A percentile compares a stretch with the other conserved stretches of the same genome.
phyloP scores from a whole-genome alignment of 2,329 filamentous ascomycete species.

The Alternaria gansuensis region DNA sequence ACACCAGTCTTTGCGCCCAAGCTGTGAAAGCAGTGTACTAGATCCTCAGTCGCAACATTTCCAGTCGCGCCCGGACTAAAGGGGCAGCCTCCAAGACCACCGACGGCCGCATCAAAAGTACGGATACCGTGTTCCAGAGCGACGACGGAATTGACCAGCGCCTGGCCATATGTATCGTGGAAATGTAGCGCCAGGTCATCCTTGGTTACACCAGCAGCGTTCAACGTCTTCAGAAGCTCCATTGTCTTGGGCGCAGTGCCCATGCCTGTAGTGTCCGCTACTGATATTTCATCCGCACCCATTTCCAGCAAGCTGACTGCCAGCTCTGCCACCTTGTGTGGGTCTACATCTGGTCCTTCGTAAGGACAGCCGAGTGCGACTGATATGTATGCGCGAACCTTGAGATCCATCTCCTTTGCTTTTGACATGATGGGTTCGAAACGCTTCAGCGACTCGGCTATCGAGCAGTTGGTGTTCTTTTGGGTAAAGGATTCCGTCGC shows the following conservation, averaged over 20 bases:
- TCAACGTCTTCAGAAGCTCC: constrained; percentile 70
- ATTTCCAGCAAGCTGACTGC: constrained; percentile 76
- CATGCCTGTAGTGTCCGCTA: constrained; percentile 92
- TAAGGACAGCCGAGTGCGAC: constrained; percentile 80
- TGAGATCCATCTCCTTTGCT: constrained; percentile 70
- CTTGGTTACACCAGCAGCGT: constrained; percentile 71
- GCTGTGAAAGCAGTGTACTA: constrained; percentile 78
- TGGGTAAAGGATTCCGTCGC: constrained; percentile 83
- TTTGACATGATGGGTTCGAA: constrained; percentile 75
- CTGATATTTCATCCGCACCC: constrained; percentile 88
- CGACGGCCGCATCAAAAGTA: constrained; percentile 81
- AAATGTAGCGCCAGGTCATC: constrained; percentile 84
- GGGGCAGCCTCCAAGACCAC: constrained; percentile 83
- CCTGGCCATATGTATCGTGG: constrained; percentile 88
- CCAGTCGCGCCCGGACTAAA: constrained; percentile 87
- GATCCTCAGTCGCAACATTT: constrained; percentile 84
- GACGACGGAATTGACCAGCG: constrained; percentile 81
- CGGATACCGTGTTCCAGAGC: constrained; percentile 79
- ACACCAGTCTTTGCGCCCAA: constrained; percentile 79
- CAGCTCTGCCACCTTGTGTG: constrained; percentile 68
- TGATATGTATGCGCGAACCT: constrained; percentile 79
- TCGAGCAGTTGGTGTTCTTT: constrained; percentile 83
- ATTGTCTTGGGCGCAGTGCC: constrained; percentile 78
- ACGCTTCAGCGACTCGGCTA: constrained; percentile 74
- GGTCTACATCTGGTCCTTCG: constrained; percentile 69